These are phyloP conservation scores for Mycogone perniciosa DNA, from an alignment of 2,329 filamentous ascomycete genomes.

Conservation along the genomic window DNA sequence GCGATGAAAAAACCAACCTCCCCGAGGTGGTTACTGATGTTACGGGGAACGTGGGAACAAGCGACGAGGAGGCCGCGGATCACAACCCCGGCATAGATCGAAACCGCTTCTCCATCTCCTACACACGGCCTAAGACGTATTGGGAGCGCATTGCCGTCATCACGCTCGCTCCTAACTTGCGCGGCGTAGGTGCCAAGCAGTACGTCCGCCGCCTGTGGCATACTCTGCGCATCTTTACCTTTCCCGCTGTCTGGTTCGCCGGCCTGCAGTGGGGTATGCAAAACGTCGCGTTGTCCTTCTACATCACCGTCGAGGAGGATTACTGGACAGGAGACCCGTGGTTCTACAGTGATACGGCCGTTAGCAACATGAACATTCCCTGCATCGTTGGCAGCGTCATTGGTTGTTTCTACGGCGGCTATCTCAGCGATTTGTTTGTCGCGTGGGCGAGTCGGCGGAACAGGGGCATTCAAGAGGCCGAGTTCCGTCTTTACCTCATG, in stretches of 20 bases:
- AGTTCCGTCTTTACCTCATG: constrained; percentile 47
- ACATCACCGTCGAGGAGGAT: constrained; percentile 51
- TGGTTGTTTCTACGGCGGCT: constrained; percentile 52
- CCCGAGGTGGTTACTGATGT: constrained; percentile 12
- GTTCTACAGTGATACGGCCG: constrained; percentile 47
- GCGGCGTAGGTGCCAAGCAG: constrained; percentile 47
- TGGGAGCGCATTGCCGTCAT: constrained; percentile 49
- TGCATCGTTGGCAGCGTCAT: constrained; percentile 48
- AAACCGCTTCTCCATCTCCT: constrained; percentile 19
- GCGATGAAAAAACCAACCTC: not conserved
- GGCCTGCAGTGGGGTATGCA: constrained; percentile 55
- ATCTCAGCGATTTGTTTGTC: constrained; percentile 50
- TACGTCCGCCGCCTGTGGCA: constrained; percentile 48
- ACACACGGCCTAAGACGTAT: constrained; percentile 40
- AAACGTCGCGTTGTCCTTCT: constrained; percentile 55
- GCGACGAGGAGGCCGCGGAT: constrained; percentile 14
- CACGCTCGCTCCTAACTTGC: constrained; percentile 48
- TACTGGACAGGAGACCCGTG: constrained; percentile 48
- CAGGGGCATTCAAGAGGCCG: constrained; percentile 48
- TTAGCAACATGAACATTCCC: constrained; percentile 53
- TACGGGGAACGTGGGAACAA: not conserved
- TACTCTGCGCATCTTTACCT: constrained; percentile 50
- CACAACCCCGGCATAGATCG: constrained; percentile 15
- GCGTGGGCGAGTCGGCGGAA: constrained; percentile 49
- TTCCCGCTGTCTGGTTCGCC: constrained; percentile 51